Percentiles rank a stretch among this genome's conserved stretches.
These are phyloP conservation scores for Hypoxylon sp. DNA, from an alignment of 2,329 filamentous ascomycete species.

Conservation along the genomic window DNA sequence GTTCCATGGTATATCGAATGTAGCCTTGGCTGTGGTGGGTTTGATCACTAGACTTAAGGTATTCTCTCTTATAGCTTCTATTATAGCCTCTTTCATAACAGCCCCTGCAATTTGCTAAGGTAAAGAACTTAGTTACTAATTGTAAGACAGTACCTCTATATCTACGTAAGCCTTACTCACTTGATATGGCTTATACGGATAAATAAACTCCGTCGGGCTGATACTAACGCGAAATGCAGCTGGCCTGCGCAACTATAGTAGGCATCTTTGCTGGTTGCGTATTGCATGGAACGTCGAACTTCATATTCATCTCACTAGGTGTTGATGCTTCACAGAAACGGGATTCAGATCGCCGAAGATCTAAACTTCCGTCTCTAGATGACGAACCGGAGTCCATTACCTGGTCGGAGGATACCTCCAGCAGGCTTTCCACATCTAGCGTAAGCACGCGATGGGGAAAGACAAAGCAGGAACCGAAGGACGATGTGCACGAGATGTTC, in stretches of 20 bases:
- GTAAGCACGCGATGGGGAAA: slow-evolving; percentile 20
- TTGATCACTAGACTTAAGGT: slow-evolving; percentile 52
- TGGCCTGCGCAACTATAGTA: slow-evolving; percentile 52
- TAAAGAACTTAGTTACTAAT: slow-evolving; percentile 31
- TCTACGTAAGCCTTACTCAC: slow-evolving; percentile 51
- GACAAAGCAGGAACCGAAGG: slow-evolving; percentile 26
- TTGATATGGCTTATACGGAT: background rate
- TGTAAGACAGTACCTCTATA: slow-evolving; percentile 51
- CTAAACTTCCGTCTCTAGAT: slow-evolving; percentile 13
- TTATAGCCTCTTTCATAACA: slow-evolving; percentile 14
- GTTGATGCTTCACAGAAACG: slow-evolving; percentile 45
- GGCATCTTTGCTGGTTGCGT: slow-evolving; percentile 49
- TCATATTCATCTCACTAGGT: slow-evolving; percentile 51
- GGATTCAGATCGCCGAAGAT: slow-evolving; percentile 10
- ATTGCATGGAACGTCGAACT: slow-evolving; percentile 50
- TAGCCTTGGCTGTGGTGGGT: slow-evolving; percentile 37
- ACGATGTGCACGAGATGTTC: slow-evolving; percentile 42
- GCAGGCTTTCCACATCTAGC: slow-evolving; percentile 11
- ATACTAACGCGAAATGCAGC: slow-evolving; percentile 43
- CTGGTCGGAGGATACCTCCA: slow-evolving; percentile 32
- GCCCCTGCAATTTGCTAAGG: slow-evolving; percentile 2
- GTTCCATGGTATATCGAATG: slow-evolving; percentile 35
- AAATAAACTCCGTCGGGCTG: slow-evolving; percentile 12
- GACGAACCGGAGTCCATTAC: slow-evolving; percentile 32
- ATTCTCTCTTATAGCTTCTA: slow-evolving; percentile 27